phyloP scores from a whole-genome alignment of 768 basidiomycete species.

The Suillus clintonianus region DNA sequence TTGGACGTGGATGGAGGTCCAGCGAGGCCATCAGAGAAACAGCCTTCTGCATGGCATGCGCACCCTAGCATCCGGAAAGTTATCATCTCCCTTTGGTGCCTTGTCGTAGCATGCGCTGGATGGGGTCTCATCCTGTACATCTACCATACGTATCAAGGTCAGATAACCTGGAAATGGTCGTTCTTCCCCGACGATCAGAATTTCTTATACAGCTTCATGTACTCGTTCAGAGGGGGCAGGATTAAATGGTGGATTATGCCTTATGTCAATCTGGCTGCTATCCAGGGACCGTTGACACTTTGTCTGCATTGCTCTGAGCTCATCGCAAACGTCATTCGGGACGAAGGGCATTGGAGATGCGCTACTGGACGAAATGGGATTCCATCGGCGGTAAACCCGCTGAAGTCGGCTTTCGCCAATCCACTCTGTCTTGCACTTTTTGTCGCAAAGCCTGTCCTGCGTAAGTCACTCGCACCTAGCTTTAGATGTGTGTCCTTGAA shows the following conservation, averaged over 20 bases:
- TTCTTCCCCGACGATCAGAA: slow-evolving; percentile 25
- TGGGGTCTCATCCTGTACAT: slow-evolving; percentile 22
- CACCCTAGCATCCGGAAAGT: slow-evolving; percentile 24
- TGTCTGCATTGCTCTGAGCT: slow-evolving; percentile 30
- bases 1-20: slow-evolving; percentile 10
- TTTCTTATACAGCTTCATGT: slow-evolving; percentile 12
- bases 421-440: slow-evolving; percentile 18
- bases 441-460: slow-evolving; percentile 22
- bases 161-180: slow-evolving; percentile 20
- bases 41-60: slow-evolving; percentile 30
- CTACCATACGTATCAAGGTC: not conserved
- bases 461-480: slow-evolving; percentile 12
- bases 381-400: slow-evolving; percentile 19
- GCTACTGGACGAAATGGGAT: slow-evolving; percentile 17
- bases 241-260: slow-evolving; percentile 23
- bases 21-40: slow-evolving; percentile 11
- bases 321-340: slow-evolving; percentile 28
- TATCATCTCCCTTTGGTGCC: slow-evolving; percentile 21
- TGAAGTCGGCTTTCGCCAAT: slow-evolving; percentile 22
- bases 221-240: not conserved
- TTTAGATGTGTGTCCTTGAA: not conserved
- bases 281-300: slow-evolving; percentile 31
- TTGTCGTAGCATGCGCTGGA: slow-evolving; percentile 17
- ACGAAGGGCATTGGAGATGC: slow-evolving; percentile 28
- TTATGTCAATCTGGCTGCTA: slow-evolving; percentile 25